These are phyloP conservation scores for Eutrema heterophyllum DNA, from an alignment of 345 rosid species.

Conservation along the genomic window DNA sequence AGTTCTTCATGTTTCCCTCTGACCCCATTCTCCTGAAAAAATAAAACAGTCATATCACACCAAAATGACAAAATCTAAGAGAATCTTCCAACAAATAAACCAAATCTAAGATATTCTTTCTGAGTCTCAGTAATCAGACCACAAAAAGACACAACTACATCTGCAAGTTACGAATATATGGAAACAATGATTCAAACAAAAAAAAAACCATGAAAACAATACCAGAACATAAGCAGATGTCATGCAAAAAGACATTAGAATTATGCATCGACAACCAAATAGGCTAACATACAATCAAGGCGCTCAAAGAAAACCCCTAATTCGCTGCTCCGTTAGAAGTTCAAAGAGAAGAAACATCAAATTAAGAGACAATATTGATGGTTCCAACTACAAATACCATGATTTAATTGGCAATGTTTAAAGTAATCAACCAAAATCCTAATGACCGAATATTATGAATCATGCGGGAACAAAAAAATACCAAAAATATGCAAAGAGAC, in stretches of 20 bases:
- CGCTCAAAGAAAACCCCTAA: not conserved
- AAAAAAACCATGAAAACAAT: not conserved
- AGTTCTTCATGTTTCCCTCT: conserved; percentile 34
- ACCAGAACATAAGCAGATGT: not conserved
- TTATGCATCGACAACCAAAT: not conserved
- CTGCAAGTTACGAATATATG: not conserved
- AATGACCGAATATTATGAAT: not conserved
- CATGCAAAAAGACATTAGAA: not conserved
- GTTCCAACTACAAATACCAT: not conserved
- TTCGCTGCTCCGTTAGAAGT: not conserved
- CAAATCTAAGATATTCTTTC: not conserved
- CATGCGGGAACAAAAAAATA: not conserved
- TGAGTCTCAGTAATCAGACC: not conserved
- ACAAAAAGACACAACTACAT: not conserved
- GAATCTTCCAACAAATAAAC: not conserved
- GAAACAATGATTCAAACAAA: not conserved
- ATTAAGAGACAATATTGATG: not conserved
- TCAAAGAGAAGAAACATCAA: not conserved
- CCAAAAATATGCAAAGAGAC: not conserved
- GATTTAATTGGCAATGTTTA: not conserved
- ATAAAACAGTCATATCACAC: not conserved
- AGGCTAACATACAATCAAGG: not conserved
- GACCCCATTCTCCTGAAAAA: conserved; percentile 31
- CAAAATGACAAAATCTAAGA: not conserved
- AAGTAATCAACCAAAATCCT: not conserved